Conservation (phyloP, 805 yeast genomes). For the Metschnikowia reukaufii region DNA sequence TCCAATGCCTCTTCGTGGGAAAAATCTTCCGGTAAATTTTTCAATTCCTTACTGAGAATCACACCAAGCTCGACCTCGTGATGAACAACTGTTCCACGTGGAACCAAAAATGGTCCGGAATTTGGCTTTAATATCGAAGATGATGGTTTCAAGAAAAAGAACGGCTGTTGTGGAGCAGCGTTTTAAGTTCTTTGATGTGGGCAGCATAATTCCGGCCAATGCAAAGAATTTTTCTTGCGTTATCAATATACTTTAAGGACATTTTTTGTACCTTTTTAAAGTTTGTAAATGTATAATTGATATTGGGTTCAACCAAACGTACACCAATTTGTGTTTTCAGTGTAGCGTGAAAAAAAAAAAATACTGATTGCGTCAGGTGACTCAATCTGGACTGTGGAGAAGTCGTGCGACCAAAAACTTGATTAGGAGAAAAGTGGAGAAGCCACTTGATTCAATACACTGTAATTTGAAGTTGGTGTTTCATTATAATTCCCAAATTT, state of each 20-base stretch:
- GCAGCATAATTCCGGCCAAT: slow-evolving; percentile 98
- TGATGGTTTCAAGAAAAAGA: slow-evolving; percentile 88
- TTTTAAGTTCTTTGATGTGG: slow-evolving; percentile 89
- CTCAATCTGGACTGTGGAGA: slow-evolving; percentile 4
- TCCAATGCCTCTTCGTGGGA: slow-evolving; percentile 68
- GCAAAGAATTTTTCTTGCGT: slow-evolving; percentile 80
- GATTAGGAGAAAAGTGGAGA: not conserved
- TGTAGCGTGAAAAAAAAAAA: not conserved
- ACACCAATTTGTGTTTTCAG: too few relatives aligned
- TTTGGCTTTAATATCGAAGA: slow-evolving; percentile 63
- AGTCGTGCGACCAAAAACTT: slow-evolving; percentile 6
- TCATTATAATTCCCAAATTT: too few relatives aligned
- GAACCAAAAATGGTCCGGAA: slow-evolving; percentile 78
- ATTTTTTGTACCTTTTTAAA: too few relatives aligned
- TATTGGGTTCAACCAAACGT: not conserved
- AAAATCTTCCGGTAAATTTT: slow-evolving; percentile 60
- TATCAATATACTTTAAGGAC: slow-evolving; percentile 49
- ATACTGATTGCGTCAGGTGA: not conserved
- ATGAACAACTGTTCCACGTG: slow-evolving; percentile 77
- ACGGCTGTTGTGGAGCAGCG: slow-evolving; percentile 78
- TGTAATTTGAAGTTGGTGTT: too few relatives aligned
- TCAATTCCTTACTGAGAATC: slow-evolving; percentile 61
- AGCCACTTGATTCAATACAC: not conserved
- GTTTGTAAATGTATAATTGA: not conserved
- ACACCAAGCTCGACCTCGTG: slow-evolving; percentile 94